Percentiles rank a stretch among this genome's conserved stretches.
Evolutionary conservation across 129 eudicot species (phyloP).

Genomic region (Flaveria sonorensis): DNA sequence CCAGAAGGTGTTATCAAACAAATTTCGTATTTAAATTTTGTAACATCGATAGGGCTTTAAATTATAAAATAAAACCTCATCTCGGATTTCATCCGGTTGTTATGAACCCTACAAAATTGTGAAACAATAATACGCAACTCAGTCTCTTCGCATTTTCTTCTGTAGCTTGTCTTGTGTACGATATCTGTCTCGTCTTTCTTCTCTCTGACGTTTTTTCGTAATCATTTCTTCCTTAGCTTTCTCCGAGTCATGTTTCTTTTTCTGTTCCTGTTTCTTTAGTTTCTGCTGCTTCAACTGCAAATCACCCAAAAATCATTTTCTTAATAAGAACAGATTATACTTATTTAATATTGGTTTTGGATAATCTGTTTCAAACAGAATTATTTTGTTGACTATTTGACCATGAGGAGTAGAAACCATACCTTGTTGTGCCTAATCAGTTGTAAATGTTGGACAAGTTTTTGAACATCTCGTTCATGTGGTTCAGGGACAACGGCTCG

Average conservation of each 20-base stretch:
- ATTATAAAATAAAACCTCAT: background rate
- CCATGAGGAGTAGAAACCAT: conserved; percentile 20
- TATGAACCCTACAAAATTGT: conserved; percentile 6
- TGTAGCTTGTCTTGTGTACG: conserved; percentile 64
- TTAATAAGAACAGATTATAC: background rate
- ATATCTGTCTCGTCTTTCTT: conserved; percentile 59
- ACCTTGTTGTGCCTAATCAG: conserved; percentile 77
- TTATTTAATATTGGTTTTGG: background rate
- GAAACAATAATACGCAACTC: background rate
- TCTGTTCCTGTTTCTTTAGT: conserved; percentile 67
- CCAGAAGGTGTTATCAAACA: background rate
- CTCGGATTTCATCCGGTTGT: conserved; percentile 1
- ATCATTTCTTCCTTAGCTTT: conserved; percentile 76
- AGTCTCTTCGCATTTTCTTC: conserved; percentile 72
- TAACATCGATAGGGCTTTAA: background rate
- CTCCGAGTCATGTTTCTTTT: conserved; percentile 54
- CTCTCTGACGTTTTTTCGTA: conserved; percentile 64
- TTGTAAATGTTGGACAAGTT: conserved; percentile 76
- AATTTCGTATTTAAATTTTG: background rate
- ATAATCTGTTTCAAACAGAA: background rate
- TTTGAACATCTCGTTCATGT: conserved; percentile 68
- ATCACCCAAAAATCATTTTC: background rate
- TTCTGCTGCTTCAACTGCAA: conserved; percentile 71
- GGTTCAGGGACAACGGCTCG: conserved; percentile 94
- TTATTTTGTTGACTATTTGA: background rate